phyloP scores from a whole-genome alignment of 73 alveolate species.

The Stentor roeselii region DNA sequence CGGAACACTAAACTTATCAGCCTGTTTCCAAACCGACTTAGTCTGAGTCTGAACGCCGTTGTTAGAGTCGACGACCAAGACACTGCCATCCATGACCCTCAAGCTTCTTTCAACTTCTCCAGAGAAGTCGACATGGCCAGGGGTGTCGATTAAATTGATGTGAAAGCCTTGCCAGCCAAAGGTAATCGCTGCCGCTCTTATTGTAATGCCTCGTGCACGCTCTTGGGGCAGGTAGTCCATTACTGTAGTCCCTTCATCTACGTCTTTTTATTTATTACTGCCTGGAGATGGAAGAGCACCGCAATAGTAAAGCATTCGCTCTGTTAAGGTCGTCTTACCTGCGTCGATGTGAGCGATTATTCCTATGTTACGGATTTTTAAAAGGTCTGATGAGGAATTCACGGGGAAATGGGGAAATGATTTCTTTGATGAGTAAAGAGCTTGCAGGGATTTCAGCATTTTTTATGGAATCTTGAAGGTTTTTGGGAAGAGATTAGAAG shows the following conservation, averaged over 20 bases:
- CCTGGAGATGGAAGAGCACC: constrained; percentile 85
- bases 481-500: too few species aligned
- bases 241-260: constrained; percentile 56
- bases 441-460: too few species aligned
- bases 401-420: constrained; percentile 30
- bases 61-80: constrained; percentile 83
- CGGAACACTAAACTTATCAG: constrained; percentile 84
- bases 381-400: constrained; percentile 47
- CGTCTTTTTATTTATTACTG: constrained; percentile 37
- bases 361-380: constrained; percentile 72
- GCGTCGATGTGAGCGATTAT: constrained; percentile 92
- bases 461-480: too few species aligned
- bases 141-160: constrained; percentile 93
- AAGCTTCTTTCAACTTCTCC: constrained; percentile 95
- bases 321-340: constrained; percentile 91
- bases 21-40: constrained; percentile 86
- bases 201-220: constrained; percentile 85
- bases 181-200: constrained; percentile 86
- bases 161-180: constrained; percentile 76
- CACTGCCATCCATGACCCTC: constrained; percentile 88
- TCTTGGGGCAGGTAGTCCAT: constrained; percentile 66
- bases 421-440: too few species aligned
- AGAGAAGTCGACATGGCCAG: constrained; percentile 98
- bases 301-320: constrained; percentile 80
- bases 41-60: constrained; percentile 68